phyloP scores from a whole-genome alignment of 768 basidiomycete genomes.

The Flagelloscypha sp. region DNA sequence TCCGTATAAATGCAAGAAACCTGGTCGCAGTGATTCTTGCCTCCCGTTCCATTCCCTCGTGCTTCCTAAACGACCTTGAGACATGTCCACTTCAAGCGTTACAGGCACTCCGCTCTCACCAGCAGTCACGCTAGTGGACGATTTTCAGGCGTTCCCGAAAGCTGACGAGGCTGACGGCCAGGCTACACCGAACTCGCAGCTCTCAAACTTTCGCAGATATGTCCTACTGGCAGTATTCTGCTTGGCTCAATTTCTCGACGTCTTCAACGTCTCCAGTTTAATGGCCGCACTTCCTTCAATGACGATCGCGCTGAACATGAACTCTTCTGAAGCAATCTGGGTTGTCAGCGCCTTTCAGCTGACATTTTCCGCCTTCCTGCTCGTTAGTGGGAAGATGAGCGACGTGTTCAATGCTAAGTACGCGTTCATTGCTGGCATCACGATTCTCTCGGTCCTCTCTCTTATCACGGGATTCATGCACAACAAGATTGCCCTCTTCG shows the following conservation, averaged over 20 bases:
- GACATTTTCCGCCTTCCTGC: constrained; percentile 34
- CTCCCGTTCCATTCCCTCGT: too few relatives aligned
- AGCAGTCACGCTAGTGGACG: too few relatives aligned
- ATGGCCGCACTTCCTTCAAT: constrained; percentile 24
- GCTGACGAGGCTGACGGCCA: too few relatives aligned
- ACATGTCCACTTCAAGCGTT: too few relatives aligned
- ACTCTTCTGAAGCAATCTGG: constrained; percentile 26
- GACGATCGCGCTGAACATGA: constrained; percentile 4
- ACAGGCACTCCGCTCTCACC: too few relatives aligned
- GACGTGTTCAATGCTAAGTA: constrained; percentile 24
- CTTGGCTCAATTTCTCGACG: constrained; percentile 29
- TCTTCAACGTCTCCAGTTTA: constrained; percentile 26
- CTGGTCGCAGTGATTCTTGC: too few relatives aligned
- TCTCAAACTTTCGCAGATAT: constrained; percentile 20
- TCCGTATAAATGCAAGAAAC: too few relatives aligned
- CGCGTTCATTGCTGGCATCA: constrained; percentile 30
- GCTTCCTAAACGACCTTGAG: too few relatives aligned
- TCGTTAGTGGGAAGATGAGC: constrained; percentile 22
- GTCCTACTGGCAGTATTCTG: constrained; percentile 24
- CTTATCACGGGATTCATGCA: constrained; percentile 30
- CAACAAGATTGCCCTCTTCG: constrained; percentile 38
- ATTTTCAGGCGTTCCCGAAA: too few relatives aligned
- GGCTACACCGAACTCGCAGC: too few relatives aligned
- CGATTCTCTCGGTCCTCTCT: constrained; percentile 27
- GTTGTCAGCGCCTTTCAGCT: constrained; percentile 32